These are phyloP conservation scores for Butyriboletus regius DNA, from an alignment of 1,284 basidiomycete species.

Conservation along the genomic window DNA sequence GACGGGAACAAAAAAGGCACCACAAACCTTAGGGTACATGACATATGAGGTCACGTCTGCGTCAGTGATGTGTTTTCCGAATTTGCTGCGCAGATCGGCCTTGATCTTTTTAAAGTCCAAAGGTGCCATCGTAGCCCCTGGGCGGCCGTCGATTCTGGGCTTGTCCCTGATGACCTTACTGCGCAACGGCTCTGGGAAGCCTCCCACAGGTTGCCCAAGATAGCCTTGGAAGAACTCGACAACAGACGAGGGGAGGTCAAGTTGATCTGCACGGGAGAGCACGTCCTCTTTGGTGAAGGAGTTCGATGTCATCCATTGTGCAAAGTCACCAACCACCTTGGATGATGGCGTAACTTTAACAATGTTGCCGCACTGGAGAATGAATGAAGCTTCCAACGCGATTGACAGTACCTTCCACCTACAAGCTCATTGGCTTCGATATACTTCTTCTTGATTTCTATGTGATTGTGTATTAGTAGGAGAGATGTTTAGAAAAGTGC, in stretches of 20 bases:
- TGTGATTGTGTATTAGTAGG: slow-evolving; percentile 10
- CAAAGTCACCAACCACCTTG: slow-evolving; percentile 98
- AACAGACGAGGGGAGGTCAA: slow-evolving; percentile 96
- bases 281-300: slow-evolving; percentile 83
- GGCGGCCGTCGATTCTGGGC: slow-evolving; percentile 86
- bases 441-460: slow-evolving; percentile 97
- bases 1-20: slow-evolving; percentile 4
- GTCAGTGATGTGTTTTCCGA: slow-evolving; percentile 89
- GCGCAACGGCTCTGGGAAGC: slow-evolving; percentile 96
- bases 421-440: slow-evolving; percentile 91
- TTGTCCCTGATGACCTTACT: slow-evolving; percentile 89
- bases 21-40: slow-evolving; percentile 83
- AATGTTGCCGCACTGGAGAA: slow-evolving; percentile 82
- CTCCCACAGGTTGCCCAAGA: slow-evolving; percentile 92
- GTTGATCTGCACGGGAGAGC: slow-evolving; percentile 73
- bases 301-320: slow-evolving; percentile 98
- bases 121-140: slow-evolving; percentile 80
- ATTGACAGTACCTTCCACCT: slow-evolving; percentile 26
- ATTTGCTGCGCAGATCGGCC: slow-evolving; percentile 85
- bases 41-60: slow-evolving; percentile 90
- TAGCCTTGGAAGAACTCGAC: slow-evolving; percentile 98
- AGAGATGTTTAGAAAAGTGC: slow-evolving; percentile 5
- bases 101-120: slow-evolving; percentile 96
- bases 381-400: slow-evolving; percentile 14
- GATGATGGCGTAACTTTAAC: slow-evolving; percentile 99